Evolutionary conservation across 768 basidiomycete species (phyloP), one percentile per base, ranked within the genome.

Genomic region (Leccinum broughii): DNA sequence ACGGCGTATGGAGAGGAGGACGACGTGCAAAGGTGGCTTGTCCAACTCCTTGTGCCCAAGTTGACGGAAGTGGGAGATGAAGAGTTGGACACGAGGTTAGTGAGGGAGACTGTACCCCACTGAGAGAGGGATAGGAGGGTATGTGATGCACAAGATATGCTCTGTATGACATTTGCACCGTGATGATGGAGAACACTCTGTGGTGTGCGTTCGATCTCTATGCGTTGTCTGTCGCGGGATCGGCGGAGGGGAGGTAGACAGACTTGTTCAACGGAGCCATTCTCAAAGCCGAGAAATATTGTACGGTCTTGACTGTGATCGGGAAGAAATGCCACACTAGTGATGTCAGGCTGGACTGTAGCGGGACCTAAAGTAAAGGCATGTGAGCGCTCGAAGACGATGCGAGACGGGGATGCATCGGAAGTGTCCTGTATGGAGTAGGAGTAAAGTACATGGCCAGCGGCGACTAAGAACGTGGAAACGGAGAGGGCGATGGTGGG

Each of bases 41-140:
- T 72, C 91, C 91, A 93, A 64, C 85, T 82, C 46, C 84, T 85
- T 4, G 74, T 62, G 48, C 78, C 70, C 37, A 91, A 71, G 50
- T 83, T 71, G 46, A 87, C 70, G 35, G 73, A 67, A 0, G 73
- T 63, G 14, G 68, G 34, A 6, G 70, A 50, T 11, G 62, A 49
- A 55, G 66, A 56, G n/a, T 66, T 34, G 44, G 62, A 64, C 59
- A 54, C 62, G 59, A 72, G 59, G 56, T 76, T 66, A 57, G 69
- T 69, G 55, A 85, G 70, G 34, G 74, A 24, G 48, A 78, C 85
- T 37, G 71, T 75, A 49, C 89, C 89, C 53, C 66, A 73, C 10
- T 83, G 77, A 13, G 89, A 87, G 14, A 92, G 66, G 3, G 87
- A 83, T 6, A 91, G 77, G 20, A 86, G 65, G 51, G 72, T 67